Evolutionary conservation across 805 yeast genomes (phyloP), one percentile per base, ranked within the genome.

Genomic region (Pichia exigua): DNA sequence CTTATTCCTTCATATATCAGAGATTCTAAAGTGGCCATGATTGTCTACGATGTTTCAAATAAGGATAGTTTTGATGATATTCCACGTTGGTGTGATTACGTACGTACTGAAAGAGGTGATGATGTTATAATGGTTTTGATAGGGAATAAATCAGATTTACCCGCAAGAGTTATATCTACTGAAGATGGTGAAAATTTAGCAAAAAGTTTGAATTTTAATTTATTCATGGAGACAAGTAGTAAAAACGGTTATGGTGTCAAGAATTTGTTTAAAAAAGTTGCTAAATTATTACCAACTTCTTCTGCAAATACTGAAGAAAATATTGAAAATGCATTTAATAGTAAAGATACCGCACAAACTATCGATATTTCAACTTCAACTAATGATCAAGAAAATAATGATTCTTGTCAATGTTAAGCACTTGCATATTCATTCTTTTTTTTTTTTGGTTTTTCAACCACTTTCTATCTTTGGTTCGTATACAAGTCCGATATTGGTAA

Each of bases 1-100:
- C 77, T 94, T 65, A 92, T 94, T 52, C 99, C 99, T 3, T 85
- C 96, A 12, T 94, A 94, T 65, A 94, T 94, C 54, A 77, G 99
- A 60, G 99, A 94, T 68, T 86, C 95, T 17, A 90, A 91, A 61
- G 98, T 94, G n/a, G 98, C 99, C 0, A 95, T 94, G 45, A 84
- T 94, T 27, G 96, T 95, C 22, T 92, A 92, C 70, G 99, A 94
- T 66, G 85, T 92, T 53, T 89, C 97, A 9, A 85, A 82, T 63
- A 84, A 79, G 65, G 87, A 87, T 62, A 82, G 95, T 20, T 92
- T 92, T 69, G 85, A 83, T 53, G 84, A 85, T 59, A 82, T 94
- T 58, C 81, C 81, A 59, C 87, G 87, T 66, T 94, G 99, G 99
- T 83, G 89, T 57, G 94, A 87, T 60, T 97, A 92, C 65, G 97